These are phyloP conservation scores for Parathielavia hyrcaniae DNA, from an alignment of 495 filamentous ascomycete genomes.

Conservation along the genomic window DNA sequence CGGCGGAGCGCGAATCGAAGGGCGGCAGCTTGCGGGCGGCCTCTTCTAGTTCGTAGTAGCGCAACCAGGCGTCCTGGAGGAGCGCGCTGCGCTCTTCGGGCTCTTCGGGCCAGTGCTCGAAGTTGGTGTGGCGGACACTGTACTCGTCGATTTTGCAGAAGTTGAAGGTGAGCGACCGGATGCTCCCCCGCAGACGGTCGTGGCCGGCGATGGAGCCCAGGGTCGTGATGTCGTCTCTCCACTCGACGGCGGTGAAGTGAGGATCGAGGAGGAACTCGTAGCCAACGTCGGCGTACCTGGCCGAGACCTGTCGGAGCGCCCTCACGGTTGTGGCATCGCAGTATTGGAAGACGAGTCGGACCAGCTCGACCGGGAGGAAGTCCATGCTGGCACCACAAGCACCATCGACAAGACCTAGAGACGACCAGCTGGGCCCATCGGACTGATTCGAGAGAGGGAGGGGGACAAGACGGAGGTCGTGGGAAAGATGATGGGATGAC, in stretches of 20 bases:
- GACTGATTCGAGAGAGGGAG: too few species aligned
- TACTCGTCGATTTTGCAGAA: slow-evolving; percentile 41
- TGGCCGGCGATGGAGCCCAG: slow-evolving; percentile 41
- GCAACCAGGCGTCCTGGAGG: slow-evolving; percentile 35
- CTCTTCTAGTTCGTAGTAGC: slow-evolving; percentile 38
- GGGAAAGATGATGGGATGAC: not conserved
- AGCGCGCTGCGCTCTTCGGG: slow-evolving; percentile 35
- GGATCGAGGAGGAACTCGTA: slow-evolving; percentile 41
- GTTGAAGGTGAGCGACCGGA: slow-evolving; percentile 42
- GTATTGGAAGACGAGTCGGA: slow-evolving; percentile 42
- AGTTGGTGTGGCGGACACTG: slow-evolving; percentile 37
- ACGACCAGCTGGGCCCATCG: slow-evolving; percentile 12
- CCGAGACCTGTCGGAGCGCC: slow-evolving; percentile 37
- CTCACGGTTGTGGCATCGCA: slow-evolving; percentile 38
- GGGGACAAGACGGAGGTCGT: not conserved
- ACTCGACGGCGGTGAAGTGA: slow-evolving; percentile 40
- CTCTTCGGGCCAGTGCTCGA: slow-evolving; percentile 40
- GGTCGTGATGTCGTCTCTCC: slow-evolving; percentile 43
- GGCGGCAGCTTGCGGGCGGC: slow-evolving; percentile 32
- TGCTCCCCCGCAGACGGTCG: slow-evolving; percentile 37
- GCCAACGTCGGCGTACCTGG: slow-evolving; percentile 39
- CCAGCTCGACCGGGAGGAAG: slow-evolving; percentile 42
- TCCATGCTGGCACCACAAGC: slow-evolving; percentile 27
- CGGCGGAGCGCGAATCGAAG: slow-evolving; percentile 35
- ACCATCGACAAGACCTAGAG: slow-evolving; percentile 11